Evolutionary conservation across 257 asterid species (phyloP), one percentile per base, ranked within the genome.

Genomic region (Schizonepeta tenuifolia): DNA sequence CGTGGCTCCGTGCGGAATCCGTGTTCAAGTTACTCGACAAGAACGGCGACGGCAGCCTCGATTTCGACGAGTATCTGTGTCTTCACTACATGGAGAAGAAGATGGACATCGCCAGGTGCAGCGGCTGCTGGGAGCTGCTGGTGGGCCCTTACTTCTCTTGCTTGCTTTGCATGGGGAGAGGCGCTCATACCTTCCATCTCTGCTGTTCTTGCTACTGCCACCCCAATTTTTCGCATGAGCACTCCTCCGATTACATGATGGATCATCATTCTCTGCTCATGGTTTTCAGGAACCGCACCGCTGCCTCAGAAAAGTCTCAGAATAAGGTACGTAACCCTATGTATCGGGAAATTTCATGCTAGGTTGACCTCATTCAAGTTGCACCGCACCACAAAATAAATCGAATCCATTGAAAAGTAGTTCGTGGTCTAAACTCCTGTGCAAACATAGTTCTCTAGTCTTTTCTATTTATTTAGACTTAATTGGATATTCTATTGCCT

Each of bases 111-210:
- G 24, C 43, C 36, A 6, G 62, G 11, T 75, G 82, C 69, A 6
- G 40, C 24, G 68, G 40, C 9, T 82, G 83, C 22, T 50, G 21
- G 2, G 69, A 58, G 1, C 18, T 78, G 11, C 74, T 78, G 0
- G 49, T 49, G 3, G 83, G 78, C 0, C 70, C 86, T 0, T 78
- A 79, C 70, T 82, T 79, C 55, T 79, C 84, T 1, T 82, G 86
- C 75, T 35, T 56, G 67, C 56, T 73, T 20, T 82, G 86, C 11
- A 22, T 71, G 4, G 72, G 68, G 10, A 55, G 67, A 1, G 41
- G 40, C 36, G 53, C 70, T 0, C 46, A 65, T 7, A 54, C 73
- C 3, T 79, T 13, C 26, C 82, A 76, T 2, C 77, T 82, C 17
- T 82, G 86, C 56, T 72, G 83, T 4, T 22, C 62, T 51, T 82